A percentile compares a stretch with the other conserved stretches of the same genome.
Evolutionary conservation across 805 yeast genomes (phyloP).

Genomic region (Dipodascus albidus): DNA sequence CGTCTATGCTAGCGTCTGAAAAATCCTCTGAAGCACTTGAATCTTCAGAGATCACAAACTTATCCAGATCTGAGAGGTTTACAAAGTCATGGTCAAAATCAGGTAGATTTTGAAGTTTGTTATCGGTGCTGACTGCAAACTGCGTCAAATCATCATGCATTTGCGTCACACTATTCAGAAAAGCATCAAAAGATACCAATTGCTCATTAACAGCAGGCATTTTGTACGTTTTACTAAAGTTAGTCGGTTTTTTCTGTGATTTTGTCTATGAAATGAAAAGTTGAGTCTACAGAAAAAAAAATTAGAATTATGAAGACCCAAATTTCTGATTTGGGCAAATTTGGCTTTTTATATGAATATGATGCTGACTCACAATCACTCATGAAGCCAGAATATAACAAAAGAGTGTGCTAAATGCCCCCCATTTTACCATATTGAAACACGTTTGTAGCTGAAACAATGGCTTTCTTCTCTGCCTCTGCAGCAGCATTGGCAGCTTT

Average conservation of each 20-base stretch:
- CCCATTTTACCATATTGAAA: constrained; percentile 24
- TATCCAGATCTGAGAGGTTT: not conserved
- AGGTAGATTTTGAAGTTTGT: constrained; percentile 5
- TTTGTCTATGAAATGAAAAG: too few species aligned
- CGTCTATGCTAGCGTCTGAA: not conserved
- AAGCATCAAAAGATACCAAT: not conserved
- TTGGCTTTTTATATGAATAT: not conserved
- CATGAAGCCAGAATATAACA: too few species aligned
- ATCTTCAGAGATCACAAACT: not conserved
- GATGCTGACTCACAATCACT: not conserved
- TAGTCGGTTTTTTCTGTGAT: too few species aligned
- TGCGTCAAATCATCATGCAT: constrained; percentile 3
- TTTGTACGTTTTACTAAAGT: not conserved
- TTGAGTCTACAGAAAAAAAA: not conserved
- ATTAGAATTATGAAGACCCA: not conserved
- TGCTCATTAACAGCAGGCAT: not conserved
- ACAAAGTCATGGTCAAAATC: constrained; percentile 1
- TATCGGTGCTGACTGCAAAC: not conserved
- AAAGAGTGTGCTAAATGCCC: constrained; percentile 9
- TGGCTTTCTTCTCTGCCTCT: not conserved
- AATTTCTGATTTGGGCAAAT: too few species aligned
- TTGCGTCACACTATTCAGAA: constrained; percentile 2
- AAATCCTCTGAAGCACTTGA: not conserved
- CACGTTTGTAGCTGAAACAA: constrained; percentile 14
- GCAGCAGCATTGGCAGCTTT: constrained; percentile 3